Conservation (phyloP, 345 rosid genomes). For the Gossypium rotundifolium region DNA sequence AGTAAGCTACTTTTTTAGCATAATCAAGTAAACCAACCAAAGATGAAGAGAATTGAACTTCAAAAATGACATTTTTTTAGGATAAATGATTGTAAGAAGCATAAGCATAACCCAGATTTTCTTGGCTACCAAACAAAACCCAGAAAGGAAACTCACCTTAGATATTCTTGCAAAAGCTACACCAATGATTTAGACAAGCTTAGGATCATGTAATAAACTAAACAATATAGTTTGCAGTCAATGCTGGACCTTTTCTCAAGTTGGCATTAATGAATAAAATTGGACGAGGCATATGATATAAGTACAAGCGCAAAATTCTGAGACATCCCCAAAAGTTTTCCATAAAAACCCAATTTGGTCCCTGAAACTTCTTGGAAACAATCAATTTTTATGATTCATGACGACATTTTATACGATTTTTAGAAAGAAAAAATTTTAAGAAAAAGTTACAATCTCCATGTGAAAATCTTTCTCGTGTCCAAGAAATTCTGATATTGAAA, state of each 20-base stretch:
- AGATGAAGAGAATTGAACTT: background rate
- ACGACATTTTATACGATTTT: background rate
- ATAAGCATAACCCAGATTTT: background rate
- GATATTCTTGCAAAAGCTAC: background rate
- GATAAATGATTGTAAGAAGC: background rate
- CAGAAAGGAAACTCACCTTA: background rate
- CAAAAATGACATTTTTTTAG: background rate
- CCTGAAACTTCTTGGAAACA: background rate
- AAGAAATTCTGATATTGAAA: background rate
- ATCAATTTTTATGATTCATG: background rate
- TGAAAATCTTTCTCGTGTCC: background rate
- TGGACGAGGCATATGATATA: too few species aligned
- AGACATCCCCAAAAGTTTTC: background rate
- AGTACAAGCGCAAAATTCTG: too few species aligned
- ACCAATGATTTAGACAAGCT: background rate
- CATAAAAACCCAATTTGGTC: background rate
- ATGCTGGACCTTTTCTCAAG: background rate
- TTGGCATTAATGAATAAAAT: background rate
- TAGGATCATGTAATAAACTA: background rate
- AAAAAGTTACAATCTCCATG: background rate
- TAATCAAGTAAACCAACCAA: background rate
- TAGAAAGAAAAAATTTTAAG: background rate
- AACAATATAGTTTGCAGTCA: background rate
- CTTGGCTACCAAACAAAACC: conserved; percentile 1
- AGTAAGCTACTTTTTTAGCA: background rate